Base-by-base conservation (phyloP, 495 filamentous ascomycete genomes). In the Hamigera avellanea region DNA sequence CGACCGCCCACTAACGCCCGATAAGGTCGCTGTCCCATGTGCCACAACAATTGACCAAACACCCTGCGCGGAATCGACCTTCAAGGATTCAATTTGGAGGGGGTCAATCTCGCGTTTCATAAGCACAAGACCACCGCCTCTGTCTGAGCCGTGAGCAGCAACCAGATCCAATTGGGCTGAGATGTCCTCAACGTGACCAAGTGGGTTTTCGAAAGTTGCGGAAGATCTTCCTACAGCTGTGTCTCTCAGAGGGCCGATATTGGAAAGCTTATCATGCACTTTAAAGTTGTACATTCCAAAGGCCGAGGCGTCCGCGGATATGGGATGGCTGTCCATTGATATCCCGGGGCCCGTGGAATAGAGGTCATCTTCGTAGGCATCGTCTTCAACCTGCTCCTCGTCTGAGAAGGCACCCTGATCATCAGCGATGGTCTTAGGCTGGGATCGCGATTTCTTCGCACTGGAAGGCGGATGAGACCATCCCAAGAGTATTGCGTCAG, bases 401-500 rank as follows among this genome's bases (percentile, higher is more conserved):
- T 62, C 61, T 2, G 57, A 62, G 14, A 54, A 19, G 26, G 63
- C 63, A 14, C 53, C 55, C 6, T 49, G 39, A n/a, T 70, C 64
- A 18, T 64, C 59, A 7, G 49, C 48, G 17, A 69, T 70, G 33
- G 64, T 68, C 31, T 75, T 76, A 4, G 54, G 52, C 27, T 69
- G 64, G 8, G 64, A 57, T 12, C 66, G 62, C 23, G 62, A 52
- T 27, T 65, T 63, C 25, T 66, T 69, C 1, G 57, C 39, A 28
- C 56, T 47, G 9, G 60, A 48, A 43, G 73, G 50, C 50, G 71
- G 77, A 16, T 73, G 72, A 27, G 73, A 73, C 83, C 86, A 95
- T 32, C 79, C 77, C 25, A 96, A 53, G 23, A 99, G 63, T 6
- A 83, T 45, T 0, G 91, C 91, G 46, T 95, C 83, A n/a, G 76